Evolutionary conservation across 768 basidiomycete genomes (phyloP).

Genomic region (Leccinum boreale): DNA sequence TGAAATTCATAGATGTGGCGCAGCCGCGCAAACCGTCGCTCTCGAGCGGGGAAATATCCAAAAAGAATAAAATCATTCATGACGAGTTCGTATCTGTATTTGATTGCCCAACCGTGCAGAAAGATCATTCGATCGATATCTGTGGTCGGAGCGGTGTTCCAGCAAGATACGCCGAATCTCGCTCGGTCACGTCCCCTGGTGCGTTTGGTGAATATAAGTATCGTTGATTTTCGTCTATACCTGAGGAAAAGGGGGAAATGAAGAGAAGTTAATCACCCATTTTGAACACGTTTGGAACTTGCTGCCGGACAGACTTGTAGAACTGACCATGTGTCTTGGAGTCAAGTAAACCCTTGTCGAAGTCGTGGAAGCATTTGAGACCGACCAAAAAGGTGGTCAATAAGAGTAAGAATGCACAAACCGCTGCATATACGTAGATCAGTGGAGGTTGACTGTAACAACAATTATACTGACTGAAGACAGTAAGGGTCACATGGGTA

Average conservation of each 20-base stretch:
- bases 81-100: not conserved
- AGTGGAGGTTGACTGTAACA: not conserved
- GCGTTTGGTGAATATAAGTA: constrained; percentile 39
- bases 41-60: constrained; percentile 1
- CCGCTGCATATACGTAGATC: constrained; percentile 43
- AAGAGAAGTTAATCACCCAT: constrained; percentile 36
- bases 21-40: not conserved
- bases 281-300: constrained; percentile 19
- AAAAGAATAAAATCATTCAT: not conserved
- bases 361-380: constrained; percentile 76
- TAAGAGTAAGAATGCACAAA: constrained; percentile 71
- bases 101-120: not conserved
- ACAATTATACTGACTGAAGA: constrained; percentile 61
- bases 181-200: constrained; percentile 45
- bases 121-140: constrained; percentile 71
- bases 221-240: constrained; percentile 45
- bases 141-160: constrained; percentile 49
- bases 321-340: constrained; percentile 77
- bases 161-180: constrained; percentile 33
- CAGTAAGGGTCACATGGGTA: constrained; percentile 76
- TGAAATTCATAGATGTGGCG: constrained; percentile 5
- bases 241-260: constrained; percentile 29
- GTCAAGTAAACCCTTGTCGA: constrained; percentile 68
- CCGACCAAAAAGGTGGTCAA: constrained; percentile 73
- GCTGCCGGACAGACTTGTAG: constrained; percentile 31